A percentile compares a stretch with the other conserved stretches of the same genome.
Evolutionary conservation across 2,329 filamentous ascomycete species (phyloP).

Genomic region (Hypoxylon sp.): DNA sequence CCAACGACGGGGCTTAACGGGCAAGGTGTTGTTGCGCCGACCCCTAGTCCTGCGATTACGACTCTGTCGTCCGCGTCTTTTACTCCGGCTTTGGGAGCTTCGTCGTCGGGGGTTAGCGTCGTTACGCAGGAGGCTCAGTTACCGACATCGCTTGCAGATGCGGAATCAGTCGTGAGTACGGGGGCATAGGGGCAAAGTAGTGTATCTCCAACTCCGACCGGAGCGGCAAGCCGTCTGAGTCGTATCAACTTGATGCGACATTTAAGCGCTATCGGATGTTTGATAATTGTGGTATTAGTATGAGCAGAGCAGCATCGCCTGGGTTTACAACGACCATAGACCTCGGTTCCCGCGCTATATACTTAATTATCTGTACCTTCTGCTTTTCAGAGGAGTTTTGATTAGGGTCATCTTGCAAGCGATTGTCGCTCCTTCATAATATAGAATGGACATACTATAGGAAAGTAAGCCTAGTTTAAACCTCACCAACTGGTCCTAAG

Average conservation of each 20-base stretch:
- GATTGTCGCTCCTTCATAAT: not conserved
- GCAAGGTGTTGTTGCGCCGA: not conserved
- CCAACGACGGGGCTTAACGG: constrained; percentile 2
- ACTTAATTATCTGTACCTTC: not conserved
- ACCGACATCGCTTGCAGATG: not conserved
- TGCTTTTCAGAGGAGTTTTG: not conserved
- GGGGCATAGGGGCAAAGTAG: not conserved
- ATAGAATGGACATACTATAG: not conserved
- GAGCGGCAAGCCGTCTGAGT: constrained; percentile 2
- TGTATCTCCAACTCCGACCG: constrained; percentile 17
- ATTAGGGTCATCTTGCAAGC: not conserved
- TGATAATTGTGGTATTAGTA: constrained; percentile 8
- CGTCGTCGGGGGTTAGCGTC: not conserved
- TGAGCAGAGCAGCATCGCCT: not conserved
- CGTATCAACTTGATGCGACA: not conserved
- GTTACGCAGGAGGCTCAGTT: constrained; percentile 5
- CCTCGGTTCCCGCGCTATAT: not conserved
- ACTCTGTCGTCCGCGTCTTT: not conserved
- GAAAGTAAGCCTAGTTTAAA: not conserved
- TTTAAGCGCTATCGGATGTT: constrained; percentile 7
- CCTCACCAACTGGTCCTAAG: not conserved
- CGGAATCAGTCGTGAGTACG: constrained; percentile 1
- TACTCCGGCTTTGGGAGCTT: not conserved
- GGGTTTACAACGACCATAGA: not conserved
- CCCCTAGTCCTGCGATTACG: not conserved